Base-by-base conservation (phyloP, 306 rosid species). In the Albizia julibrissin region DNA sequence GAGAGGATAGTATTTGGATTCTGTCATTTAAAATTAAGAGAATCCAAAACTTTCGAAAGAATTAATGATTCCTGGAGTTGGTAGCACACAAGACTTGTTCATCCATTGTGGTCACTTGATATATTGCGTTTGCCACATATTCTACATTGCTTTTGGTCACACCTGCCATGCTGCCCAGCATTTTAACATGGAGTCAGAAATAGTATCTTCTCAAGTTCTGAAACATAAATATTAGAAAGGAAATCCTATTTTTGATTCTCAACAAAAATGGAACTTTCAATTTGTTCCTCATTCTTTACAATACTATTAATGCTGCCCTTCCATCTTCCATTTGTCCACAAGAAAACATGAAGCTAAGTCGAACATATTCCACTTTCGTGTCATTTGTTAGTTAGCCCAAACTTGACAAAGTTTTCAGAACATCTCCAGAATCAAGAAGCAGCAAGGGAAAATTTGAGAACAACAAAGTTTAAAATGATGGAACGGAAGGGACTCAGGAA, bases 131-230 rank as follows among this genome's bases (percentile, higher is more conserved):
- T 31, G 87, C 89, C 77, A 87, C 76, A 72, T 87, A 81, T 54
- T 59, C 26, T 33, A 84, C 79, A 22, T 87, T 87, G 82, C 84
- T 61, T 10, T 79, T 78, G 26, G 90, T 87, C 24, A 90, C 90
- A 73, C 94, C 98, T 34, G 97, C 92, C 97, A 91, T 91, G 81
- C 97, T 90, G 98, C 82, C 79, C 64, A 71, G 47, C 31, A 85
- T 70, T 74, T 70, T 78, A 81, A 56, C 39, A 37, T 46, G 44
- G 18, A 76, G 81, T 70, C 81, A 69, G 13, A 49, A 33, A 47
- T 49, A 70, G 11, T 10, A 5, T 21, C 54, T 42, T 40, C 10
- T 22, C 3, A 19, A 19, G 47, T n/a, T 37, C 21, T 62, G 39
- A 12, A n/a, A 39, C 18, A 40, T 69, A 69, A n/a, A 26, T 27